Evolutionary conservation across 768 basidiomycete genomes (phyloP).

Genomic region (Austroboletus festivus): DNA sequence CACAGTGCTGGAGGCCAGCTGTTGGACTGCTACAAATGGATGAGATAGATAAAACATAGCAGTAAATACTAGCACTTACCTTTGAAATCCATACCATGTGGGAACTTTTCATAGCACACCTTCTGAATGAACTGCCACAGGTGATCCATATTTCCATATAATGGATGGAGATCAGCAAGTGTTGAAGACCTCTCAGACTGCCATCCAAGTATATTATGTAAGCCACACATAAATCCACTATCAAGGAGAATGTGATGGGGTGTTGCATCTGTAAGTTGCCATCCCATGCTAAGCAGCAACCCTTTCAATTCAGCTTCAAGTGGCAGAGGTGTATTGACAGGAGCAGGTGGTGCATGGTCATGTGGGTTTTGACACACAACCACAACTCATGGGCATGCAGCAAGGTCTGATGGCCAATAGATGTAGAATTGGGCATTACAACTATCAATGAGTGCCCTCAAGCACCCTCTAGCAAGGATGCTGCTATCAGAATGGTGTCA

Average conservation of each 20-base stretch:
- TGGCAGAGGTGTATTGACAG: too few relatives aligned
- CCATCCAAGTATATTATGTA: not conserved
- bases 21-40: not conserved
- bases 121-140: not conserved
- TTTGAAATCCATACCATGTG: not conserved
- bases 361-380: too few relatives aligned
- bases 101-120: not conserved
- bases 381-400: too few relatives aligned
- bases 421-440: too few relatives aligned
- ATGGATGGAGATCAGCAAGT: slow-evolving; percentile 4
- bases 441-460: too few relatives aligned
- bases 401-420: too few relatives aligned
- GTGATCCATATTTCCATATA: not conserved
- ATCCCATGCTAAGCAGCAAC: not conserved
- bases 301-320: too few relatives aligned
- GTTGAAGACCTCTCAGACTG: not conserved
- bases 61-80: too few relatives aligned
- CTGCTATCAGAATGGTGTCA: too few relatives aligned
- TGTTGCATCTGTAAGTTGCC: slow-evolving; percentile 2
- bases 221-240: not conserved
- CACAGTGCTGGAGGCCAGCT: too few relatives aligned
- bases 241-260: not conserved
- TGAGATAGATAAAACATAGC: not conserved
- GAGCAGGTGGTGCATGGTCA: too few relatives aligned
- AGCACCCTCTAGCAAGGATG: too few relatives aligned